Evolutionary conservation across 192 early-diverging fungal genomes (phyloP), one percentile per base, ranked within the genome.

Genomic region (Lobosporangium transversale): DNA sequence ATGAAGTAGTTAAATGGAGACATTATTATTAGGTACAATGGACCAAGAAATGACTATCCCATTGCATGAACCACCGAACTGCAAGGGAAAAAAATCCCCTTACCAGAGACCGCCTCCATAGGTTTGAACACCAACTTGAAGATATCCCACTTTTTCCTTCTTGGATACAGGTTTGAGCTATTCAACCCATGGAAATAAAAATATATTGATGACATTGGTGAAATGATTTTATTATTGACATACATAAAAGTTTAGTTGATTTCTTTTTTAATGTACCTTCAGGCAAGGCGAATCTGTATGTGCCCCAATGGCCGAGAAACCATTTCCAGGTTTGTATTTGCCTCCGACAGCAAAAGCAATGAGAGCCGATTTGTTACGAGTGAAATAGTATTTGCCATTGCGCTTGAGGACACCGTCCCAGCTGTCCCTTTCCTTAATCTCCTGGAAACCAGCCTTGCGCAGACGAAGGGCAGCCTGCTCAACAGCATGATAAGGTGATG

Each of bases 261-360:
- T n/a, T n/a, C n/a, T n/a, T n/a, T n/a, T n/a, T n/a, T n/a, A n/a
- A n/a, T n/a, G 17, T 66, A 92, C 90, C 86, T 95, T 99, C 56
- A 98, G 83, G 80, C 97, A 98, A 23, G 97, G 98, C 20, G 94
- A 96, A 79, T 99, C 98, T 21, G 96, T 96, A 79, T 99, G 98
- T 3, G 98, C 96, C 33, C 92, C 98, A 45, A 98, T 86, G 35
- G 97, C 93, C 21, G 93, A 89, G 60, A 97, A 88, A 11, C 96
- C 95, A 55, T 94, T 94, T 18, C 93, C 93, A 31, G 92, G 84
- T 48, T 83, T 80, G 64, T 92, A 95, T 69, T 91, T 85, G 59
- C 94, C 93, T 60, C 97, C 97, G 31, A 99, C 91, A 15, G 91
- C 92, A 87, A 99, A 99, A 4, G 96, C 95, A 53, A 97, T 88